Percentiles rank a stretch among this genome's conserved stretches.
Conservation (phyloP, 1,139 yeast species). For the Suhomyces coccinellae region DNA sequence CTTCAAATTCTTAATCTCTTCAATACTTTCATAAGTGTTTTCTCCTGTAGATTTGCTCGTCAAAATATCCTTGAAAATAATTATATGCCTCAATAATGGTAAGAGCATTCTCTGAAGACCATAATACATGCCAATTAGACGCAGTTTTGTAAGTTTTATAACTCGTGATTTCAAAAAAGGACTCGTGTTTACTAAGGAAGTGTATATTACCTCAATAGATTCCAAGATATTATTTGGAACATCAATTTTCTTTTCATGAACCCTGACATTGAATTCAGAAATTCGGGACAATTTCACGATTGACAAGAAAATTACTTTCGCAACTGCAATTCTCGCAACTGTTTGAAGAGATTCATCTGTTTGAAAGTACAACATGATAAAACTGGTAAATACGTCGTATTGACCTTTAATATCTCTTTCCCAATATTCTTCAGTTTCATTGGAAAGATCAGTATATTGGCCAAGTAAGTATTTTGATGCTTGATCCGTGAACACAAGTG, state of each 20-base stretch:
- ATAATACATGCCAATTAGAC: conserved; percentile 22
- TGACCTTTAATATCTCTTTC: conserved; percentile 20
- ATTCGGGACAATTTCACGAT: neutral
- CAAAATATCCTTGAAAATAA: conserved; percentile 37
- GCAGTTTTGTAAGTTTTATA: neutral
- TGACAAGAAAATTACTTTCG: conserved; percentile 23
- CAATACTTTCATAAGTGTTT: conserved; percentile 22
- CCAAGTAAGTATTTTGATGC: conserved; percentile 3
- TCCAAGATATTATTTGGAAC: neutral
- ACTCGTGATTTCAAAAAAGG: neutral
- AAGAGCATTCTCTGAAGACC: conserved; percentile 33
- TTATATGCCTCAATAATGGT: conserved; percentile 39
- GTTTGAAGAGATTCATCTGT: conserved; percentile 45
- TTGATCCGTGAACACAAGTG: conserved; percentile 22
- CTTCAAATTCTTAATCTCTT: conserved; percentile 21
- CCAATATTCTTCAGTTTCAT: conserved; percentile 29
- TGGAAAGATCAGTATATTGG: conserved; percentile 17
- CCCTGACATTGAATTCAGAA: neutral
- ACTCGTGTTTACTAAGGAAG: neutral
- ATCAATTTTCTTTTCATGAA: neutral
- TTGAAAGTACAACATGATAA: conserved; percentile 42
- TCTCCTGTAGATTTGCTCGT: conserved; percentile 30
- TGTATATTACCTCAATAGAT: neutral
- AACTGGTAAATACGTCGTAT: conserved; percentile 40
- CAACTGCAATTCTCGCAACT: conserved; percentile 31